Evolutionary conservation across 768 basidiomycete species (phyloP).

Genomic region (Phylloporus arenicola): DNA sequence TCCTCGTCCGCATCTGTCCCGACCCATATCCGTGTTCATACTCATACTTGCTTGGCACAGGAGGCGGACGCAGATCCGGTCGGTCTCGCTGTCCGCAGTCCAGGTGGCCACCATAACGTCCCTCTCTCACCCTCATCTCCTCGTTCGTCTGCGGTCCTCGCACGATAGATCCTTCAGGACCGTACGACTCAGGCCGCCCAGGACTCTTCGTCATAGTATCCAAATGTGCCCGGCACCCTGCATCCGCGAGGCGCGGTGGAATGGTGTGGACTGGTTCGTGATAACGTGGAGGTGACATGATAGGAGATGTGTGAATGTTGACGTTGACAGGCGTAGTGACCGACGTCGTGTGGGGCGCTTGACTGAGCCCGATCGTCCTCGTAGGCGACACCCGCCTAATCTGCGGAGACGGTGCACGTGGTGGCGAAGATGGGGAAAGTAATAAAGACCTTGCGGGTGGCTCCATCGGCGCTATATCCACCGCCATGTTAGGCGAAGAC

Average conservation of each 20-base stretch:
- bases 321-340: constrained; percentile 1
- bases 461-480: constrained; percentile 1
- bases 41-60: constrained; percentile 3
- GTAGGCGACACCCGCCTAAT: constrained; percentile 14
- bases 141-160: constrained; percentile 9
- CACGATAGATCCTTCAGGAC: background rate
- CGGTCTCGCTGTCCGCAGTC: constrained; percentile 6
- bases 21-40: constrained; percentile 1
- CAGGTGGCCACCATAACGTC: background rate
- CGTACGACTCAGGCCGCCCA: constrained; percentile 15
- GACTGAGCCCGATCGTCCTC: constrained; percentile 8
- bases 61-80: background rate
- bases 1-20: background rate
- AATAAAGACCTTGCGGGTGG: constrained; percentile 11
- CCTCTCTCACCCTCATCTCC: constrained; percentile 10
- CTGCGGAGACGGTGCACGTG: constrained; percentile 6
- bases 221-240: constrained; percentile 21
- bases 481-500: constrained; percentile 4
- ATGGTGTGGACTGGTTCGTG: constrained; percentile 9
- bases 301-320: constrained; percentile 7
- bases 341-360: background rate
- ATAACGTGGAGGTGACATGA: constrained; percentile 17
- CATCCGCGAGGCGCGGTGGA: constrained; percentile 21
- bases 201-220: constrained; percentile 9
- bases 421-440: constrained; percentile 12